Evolutionary conservation across 495 filamentous ascomycete species (phyloP), one percentile per base, ranked within the genome.

Genomic region (Penicillium bialowiezense): DNA sequence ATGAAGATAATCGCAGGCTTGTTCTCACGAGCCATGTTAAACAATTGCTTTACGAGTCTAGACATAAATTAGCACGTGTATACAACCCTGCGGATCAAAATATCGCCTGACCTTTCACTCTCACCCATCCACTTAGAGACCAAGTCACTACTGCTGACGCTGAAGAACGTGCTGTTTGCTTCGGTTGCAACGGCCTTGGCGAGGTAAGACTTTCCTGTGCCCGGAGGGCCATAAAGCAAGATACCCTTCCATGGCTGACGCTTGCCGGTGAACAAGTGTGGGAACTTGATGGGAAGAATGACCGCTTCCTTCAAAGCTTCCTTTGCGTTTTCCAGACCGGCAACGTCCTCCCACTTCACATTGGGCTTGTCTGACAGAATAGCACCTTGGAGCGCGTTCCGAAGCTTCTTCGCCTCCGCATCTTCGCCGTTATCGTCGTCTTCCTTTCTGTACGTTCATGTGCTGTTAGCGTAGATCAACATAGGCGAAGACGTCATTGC

Each of bases 61-160:
- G 20, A 32, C 0, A 15, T 34, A 1, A 38, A 6, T 48, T 40
- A 39, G 45, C 23, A 32, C 8, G 36, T 9, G 17, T 21, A 5
- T n/a, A n/a, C n/a, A n/a, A n/a, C 14, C 24, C 29, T 28, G 12
- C 20, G 19, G 4, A 24, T 21, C 10, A 23, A 23, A 18, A 32
- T 24, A 9, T 17, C 21, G 13, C 28, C 39, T 7, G 71, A 96
- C 92, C 92, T 78, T 81, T 98, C 93, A 79, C 86, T 91, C 68
- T 98, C 93, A 69, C 93, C 93, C 95, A 98, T 97, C 93, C 93
- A 98, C 65, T 98, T 98, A 49, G 87, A 91, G 24, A 97, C 95
- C 70, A 98, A 65, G 65, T 97, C 95, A 74, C 88, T 93, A 73
- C 88, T 92, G 72, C 89, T 95, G 52, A 98, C 91, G 63, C 90